phyloP scores from a whole-genome alignment of 2,329 filamentous ascomycete genomes.

The Juglanconis juglandina region DNA sequence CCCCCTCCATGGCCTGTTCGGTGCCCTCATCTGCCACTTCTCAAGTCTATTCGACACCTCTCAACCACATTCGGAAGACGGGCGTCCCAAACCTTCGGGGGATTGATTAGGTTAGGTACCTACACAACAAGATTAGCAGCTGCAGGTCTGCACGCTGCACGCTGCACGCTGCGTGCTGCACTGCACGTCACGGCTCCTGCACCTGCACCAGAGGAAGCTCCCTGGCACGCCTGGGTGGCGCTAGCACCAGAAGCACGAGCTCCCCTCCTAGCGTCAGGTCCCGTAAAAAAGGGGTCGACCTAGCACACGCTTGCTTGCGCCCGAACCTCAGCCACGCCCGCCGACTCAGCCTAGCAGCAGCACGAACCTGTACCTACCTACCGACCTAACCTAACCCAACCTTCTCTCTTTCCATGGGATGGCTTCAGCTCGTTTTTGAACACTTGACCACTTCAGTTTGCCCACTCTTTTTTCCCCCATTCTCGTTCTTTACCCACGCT shows the following conservation, averaged over 20 bases:
- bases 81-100: too few relatives aligned
- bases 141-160: slow-evolving; percentile 7
- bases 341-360: not conserved
- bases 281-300: not conserved
- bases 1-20: not conserved
- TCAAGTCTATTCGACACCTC: too few relatives aligned
- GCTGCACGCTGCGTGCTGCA: not conserved
- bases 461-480: slow-evolving; percentile 18
- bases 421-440: not conserved
- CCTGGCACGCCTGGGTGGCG: not conserved
- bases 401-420: not conserved
- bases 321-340: not conserved
- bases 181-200: not conserved
- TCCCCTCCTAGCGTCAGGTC: not conserved
- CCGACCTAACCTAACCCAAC: too few relatives aligned
- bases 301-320: not conserved
- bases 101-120: too few relatives aligned
- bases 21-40: not conserved
- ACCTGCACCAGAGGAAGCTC: not conserved
- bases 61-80: too few relatives aligned
- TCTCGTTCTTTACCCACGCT: not conserved
- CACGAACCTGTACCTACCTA: not conserved
- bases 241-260: not conserved
- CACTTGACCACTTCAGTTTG: slow-evolving; percentile 22
- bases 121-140: not conserved